A percentile compares a stretch with the other conserved stretches of the same genome.
Evolutionary conservation across 2,329 filamentous ascomycete genomes (phyloP).

Genomic region (Fusarium buharicum): DNA sequence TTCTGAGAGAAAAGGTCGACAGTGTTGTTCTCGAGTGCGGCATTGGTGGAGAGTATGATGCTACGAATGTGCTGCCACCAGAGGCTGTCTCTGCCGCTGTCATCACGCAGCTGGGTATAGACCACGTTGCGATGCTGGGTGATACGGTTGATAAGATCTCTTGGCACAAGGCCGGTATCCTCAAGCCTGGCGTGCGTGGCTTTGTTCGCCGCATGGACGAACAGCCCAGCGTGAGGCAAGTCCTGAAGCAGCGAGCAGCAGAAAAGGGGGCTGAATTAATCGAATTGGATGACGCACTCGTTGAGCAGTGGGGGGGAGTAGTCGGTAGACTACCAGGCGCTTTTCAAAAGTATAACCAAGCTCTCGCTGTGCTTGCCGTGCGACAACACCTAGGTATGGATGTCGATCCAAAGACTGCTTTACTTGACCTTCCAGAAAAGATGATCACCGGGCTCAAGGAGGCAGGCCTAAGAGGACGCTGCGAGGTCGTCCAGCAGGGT

Average conservation of each 20-base stretch:
- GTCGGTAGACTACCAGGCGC: constrained; percentile 57
- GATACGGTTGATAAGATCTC: constrained; percentile 81
- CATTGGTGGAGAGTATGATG: constrained; percentile 92
- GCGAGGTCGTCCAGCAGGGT: constrained; percentile 70
- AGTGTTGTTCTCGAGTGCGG: constrained; percentile 91
- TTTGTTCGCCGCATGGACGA: constrained; percentile 50
- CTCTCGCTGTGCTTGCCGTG: constrained; percentile 66
- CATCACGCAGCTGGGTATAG: constrained; percentile 84
- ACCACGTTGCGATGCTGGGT: constrained; percentile 85
- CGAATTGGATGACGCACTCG: constrained; percentile 54
- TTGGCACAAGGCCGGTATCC: constrained; percentile 92
- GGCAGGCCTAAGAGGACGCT: constrained; percentile 79
- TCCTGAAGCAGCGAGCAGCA: constrained; percentile 68
- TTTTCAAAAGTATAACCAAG: constrained; percentile 70
- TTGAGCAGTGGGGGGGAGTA: constrained; percentile 56
- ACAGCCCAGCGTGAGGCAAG: constrained; percentile 55
- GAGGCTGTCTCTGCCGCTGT: constrained; percentile 74
- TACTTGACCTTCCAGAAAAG: constrained; percentile 48
- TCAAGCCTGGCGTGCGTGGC: constrained; percentile 68
- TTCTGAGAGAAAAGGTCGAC: constrained; percentile 78
- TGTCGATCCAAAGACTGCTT: constrained; percentile 31
- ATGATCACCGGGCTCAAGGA: constrained; percentile 73
- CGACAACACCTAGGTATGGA: constrained; percentile 63
- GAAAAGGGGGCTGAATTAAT: constrained; percentile 63
- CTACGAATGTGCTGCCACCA: constrained; percentile 81